These are phyloP conservation scores for Cutaneotrichosporon sp. DNA, from an alignment of 1,284 basidiomycete species.

Conservation along the genomic window DNA sequence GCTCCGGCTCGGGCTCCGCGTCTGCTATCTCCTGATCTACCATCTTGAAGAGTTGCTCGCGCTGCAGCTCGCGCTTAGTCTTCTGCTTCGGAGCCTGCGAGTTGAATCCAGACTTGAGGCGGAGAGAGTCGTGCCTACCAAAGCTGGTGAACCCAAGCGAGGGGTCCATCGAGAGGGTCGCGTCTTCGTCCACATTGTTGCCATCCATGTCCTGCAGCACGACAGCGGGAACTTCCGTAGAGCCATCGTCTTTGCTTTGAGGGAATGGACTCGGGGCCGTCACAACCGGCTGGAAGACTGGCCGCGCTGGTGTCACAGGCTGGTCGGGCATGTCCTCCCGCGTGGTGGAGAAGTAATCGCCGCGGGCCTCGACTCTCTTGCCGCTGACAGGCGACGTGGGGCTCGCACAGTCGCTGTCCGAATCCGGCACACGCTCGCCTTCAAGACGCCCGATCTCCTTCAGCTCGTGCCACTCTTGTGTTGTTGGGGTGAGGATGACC, in stretches of 20 bases:
- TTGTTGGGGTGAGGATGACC: constrained; percentile 55
- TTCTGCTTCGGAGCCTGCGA: constrained; percentile 28
- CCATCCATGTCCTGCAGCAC: constrained; percentile 10
- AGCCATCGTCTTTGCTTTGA: background rate
- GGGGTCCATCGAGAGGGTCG: background rate
- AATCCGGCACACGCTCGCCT: constrained; percentile 18
- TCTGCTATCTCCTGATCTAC: constrained; percentile 44
- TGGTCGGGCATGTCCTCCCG: background rate
- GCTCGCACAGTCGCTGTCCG: constrained; percentile 17
- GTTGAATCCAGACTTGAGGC: constrained; percentile 11
- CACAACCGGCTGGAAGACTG: constrained; percentile 13
- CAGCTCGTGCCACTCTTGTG: constrained; percentile 53
- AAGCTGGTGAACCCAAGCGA: constrained; percentile 39
- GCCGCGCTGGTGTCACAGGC: constrained; percentile 3
- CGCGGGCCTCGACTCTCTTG: background rate
- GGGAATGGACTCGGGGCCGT: constrained; percentile 12
- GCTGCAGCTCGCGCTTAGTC: constrained; percentile 49
- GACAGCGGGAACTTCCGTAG: background rate
- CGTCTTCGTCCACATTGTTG: constrained; percentile 1
- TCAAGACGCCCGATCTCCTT: constrained; percentile 31
- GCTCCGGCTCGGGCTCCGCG: constrained; percentile 14
- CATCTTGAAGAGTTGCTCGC: constrained; percentile 48
- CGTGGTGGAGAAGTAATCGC: constrained; percentile 15
- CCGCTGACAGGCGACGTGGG: background rate
- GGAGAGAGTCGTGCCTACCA: constrained; percentile 41